Conservation (phyloP, 352 stramenopile genomes). For the Stephanocyclus meneghinianus region DNA sequence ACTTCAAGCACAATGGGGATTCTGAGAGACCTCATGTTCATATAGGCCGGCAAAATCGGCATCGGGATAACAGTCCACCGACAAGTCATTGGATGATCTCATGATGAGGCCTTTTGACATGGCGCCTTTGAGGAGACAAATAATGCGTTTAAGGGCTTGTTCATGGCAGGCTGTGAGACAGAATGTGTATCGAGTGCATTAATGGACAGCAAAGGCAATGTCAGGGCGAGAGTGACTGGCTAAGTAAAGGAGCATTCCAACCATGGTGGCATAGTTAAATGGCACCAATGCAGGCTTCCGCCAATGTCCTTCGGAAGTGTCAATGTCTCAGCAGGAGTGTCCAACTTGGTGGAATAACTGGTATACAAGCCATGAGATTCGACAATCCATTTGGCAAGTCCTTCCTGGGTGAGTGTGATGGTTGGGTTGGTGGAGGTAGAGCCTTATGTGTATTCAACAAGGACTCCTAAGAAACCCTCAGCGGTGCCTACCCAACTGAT, state of each 20-base stretch:
- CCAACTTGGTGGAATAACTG: background rate
- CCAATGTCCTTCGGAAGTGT: background rate
- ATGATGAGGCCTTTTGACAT: background rate
- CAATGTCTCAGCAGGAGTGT: background rate
- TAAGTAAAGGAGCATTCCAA: constrained; percentile 22
- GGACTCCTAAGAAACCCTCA: constrained; percentile 49
- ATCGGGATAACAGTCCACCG: background rate
- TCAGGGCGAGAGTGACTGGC: constrained; percentile 9
- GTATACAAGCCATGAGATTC: constrained; percentile 15
- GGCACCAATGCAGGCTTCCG: background rate
- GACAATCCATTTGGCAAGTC: constrained; percentile 43
- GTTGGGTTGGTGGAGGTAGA: background rate
- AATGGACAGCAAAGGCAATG: constrained; percentile 1
- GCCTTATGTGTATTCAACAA: constrained; percentile 16
- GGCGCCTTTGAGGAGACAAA: background rate
- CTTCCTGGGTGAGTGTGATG: constrained; percentile 17
- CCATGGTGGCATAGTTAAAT: background rate
- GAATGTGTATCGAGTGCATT: constrained; percentile 2
- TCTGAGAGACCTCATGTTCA: background rate
- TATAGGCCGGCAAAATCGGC: background rate
- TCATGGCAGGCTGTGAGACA: background rate
- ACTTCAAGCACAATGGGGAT: constrained; percentile 2
- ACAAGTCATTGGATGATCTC: background rate
- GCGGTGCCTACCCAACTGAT: constrained; percentile 40
- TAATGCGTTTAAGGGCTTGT: constrained; percentile 3